Evolutionary conservation across 139 green algal genomes (phyloP).

Genomic region (Coccomyxa sp.): DNA sequence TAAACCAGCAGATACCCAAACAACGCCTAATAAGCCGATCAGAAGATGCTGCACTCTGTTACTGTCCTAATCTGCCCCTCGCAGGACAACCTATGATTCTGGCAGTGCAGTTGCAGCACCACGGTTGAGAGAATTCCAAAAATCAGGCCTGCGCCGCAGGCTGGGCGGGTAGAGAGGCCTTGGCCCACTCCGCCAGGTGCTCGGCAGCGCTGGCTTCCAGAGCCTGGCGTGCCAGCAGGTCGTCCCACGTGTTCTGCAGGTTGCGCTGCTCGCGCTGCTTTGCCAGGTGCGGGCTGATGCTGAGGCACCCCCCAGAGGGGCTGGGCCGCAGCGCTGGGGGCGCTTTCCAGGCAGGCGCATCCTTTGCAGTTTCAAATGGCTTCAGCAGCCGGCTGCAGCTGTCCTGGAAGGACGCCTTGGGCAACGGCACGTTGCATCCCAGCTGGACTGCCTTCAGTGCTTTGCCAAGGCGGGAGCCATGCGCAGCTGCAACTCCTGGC

Average conservation of each 20-base stretch:
- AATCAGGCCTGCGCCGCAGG: too few relatives aligned
- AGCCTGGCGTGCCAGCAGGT: not conserved
- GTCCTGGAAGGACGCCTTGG: not conserved
- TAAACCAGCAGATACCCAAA: too few relatives aligned
- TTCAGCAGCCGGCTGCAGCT: not conserved
- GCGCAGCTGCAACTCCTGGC: not conserved
- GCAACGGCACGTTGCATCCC: not conserved
- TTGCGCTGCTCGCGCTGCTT: not conserved
- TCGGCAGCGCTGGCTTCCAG: not conserved
- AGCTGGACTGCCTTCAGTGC: not conserved
- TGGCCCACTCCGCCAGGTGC: not conserved
- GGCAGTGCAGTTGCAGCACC: too few relatives aligned
- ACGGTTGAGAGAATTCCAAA: too few relatives aligned
- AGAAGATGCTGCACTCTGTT: too few relatives aligned
- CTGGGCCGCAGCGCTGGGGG: not conserved
- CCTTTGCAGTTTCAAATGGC: not conserved
- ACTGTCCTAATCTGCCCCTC: too few relatives aligned
- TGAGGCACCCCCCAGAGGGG: not conserved
- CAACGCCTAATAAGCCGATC: too few relatives aligned
- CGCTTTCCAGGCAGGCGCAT: not conserved
- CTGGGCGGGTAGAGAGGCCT: not conserved
- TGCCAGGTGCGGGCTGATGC: not conserved
- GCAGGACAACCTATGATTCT: too few relatives aligned
- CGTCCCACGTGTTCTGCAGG: slow-evolving; percentile 4
- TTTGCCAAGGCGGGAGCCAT: not conserved